Evolutionary conservation across 2,329 filamentous ascomycete species (phyloP), one percentile per base, ranked within the genome.

Genomic region (Periconia digitata): DNA sequence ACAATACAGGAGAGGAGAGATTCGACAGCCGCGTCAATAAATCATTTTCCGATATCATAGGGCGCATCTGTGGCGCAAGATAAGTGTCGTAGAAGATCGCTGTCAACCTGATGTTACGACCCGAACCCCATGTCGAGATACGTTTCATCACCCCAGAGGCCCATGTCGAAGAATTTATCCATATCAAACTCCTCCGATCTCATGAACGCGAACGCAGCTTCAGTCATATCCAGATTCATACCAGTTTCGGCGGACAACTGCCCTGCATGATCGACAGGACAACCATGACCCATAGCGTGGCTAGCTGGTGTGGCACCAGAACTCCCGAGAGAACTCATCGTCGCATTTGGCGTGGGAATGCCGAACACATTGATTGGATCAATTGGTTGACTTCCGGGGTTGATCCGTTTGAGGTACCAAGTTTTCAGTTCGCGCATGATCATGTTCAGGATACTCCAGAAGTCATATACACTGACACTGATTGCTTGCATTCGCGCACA

Each of bases 151-250:
- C 65, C 59, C 63, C 64, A 70, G 5, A 69, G 62, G 3, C 65
- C 62, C 43, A 60, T 57, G 20, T 69, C 65, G n/a, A 69, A 60
- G 27, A 70, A 63, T 15, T 58, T 57, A 27, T 66, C 65, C 58
- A 69, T 64, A 32, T 70, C 66, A 39, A 70, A 65, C 39, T 70
- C 60, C 3, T 37, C 24, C 40, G 50, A 45, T 22, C 49, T 60
- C 58, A 69, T 59, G 2, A 61, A 54, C 1, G 54, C 48, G 39
- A 67, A 59, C 1, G 62, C 56, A 22, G 64, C 64, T 6, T 29
- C 46, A n/a, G 15, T 50, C 24, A 29, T n/a, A 10, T 40, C 38
- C 24, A 47, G 32, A 12, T 32, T 23, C n/a, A 41, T 2, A 35
- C 39, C 39, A 32, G 34, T 17, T 10, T 32, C 27, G n/a, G n/a